A percentile compares a stretch with the other conserved stretches of the same genome.
These are phyloP conservation scores for Abrus precatorius DNA, from an alignment of 306 rosid genomes.

Conservation along the genomic window DNA sequence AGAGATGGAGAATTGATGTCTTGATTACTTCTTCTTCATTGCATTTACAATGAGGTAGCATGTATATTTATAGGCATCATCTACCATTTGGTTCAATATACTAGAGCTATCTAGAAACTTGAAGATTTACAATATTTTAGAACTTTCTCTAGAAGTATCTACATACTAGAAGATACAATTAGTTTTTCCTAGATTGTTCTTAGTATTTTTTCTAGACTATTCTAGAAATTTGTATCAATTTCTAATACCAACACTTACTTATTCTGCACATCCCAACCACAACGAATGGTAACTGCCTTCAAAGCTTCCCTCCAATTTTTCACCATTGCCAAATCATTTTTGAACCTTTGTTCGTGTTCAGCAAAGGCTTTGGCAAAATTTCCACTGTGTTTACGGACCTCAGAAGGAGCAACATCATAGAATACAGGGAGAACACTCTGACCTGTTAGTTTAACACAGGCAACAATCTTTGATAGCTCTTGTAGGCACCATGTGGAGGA, in stretches of 20 bases:
- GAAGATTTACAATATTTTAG: no score
- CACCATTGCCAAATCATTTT: background rate
- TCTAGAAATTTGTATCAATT: no score
- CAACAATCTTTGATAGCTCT: conserved; percentile 32
- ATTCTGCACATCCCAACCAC: background rate
- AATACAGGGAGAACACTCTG: conserved; percentile 26
- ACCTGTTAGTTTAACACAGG: background rate
- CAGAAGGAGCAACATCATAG: conserved; percentile 42
- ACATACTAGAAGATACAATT: no score
- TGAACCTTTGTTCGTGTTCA: conserved; percentile 28
- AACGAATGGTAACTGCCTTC: background rate
- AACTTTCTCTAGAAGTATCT: no score
- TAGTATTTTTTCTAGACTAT: no score
- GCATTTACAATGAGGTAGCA: no score
- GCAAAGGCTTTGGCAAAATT: background rate
- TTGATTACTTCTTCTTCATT: no score
- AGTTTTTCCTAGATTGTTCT: no score
- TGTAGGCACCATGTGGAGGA: conserved; percentile 49
- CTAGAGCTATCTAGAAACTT: no score
- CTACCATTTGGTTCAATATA: no score
- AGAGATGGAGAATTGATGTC: no score
- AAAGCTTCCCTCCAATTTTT: conserved; percentile 12
- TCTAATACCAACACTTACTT: conserved; percentile 11
- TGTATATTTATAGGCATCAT: no score
- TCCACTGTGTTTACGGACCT: conserved; percentile 30